Evolutionary conservation across 441 rosid genomes (phyloP).

Genomic region (Syzygium malaccense): DNA sequence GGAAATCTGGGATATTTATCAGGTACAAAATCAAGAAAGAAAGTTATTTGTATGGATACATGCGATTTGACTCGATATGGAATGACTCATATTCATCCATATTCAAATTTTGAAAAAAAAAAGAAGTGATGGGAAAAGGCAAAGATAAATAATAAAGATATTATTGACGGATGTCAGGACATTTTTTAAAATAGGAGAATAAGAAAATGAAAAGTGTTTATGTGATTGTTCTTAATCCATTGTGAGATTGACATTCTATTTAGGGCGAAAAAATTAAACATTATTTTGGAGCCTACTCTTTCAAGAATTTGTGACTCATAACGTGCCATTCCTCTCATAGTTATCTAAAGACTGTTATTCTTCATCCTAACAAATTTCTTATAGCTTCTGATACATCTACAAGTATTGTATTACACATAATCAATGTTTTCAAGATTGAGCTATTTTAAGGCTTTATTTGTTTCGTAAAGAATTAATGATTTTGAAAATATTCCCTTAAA

Average conservation of each 20-base stretch:
- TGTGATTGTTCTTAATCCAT: too few relatives aligned
- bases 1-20: neutral
- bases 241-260: too few relatives aligned
- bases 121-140: neutral
- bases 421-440: rapidly evolving
- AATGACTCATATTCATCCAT: neutral
- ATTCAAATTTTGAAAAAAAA: neutral
- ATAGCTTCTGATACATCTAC: neutral
- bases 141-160: neutral
- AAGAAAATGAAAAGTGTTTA: neutral
- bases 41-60: neutral
- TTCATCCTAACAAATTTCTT: too few relatives aligned
- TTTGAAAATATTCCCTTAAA: rapidly evolving
- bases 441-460: rapidly evolving
- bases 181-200: neutral
- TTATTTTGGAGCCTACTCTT: too few relatives aligned
- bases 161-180: rapidly evolving
- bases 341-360: too few relatives aligned
- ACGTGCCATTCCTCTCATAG: too few relatives aligned
- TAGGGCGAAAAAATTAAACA: too few relatives aligned
- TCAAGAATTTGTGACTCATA: too few relatives aligned
- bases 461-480: too few relatives aligned
- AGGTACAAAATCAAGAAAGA: neutral
- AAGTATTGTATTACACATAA: too few relatives aligned
- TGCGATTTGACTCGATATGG: neutral